Evolutionary conservation across 2,329 filamentous ascomycete species (phyloP).

Genomic region (Colletotrichum sansevieriae): DNA sequence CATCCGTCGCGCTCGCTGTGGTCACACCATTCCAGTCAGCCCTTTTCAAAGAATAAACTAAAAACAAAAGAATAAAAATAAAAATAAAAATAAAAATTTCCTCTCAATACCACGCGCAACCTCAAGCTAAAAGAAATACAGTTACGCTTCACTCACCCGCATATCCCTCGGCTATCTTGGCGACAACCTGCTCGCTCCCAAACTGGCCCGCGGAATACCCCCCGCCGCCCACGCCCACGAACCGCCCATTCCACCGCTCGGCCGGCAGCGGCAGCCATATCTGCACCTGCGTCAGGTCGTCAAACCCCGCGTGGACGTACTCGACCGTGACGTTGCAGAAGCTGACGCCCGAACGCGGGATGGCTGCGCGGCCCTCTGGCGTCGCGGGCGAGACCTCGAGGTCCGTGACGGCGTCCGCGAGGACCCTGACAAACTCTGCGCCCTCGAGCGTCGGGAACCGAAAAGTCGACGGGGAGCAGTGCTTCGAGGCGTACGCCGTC

Average conservation of each 20-base stretch:
- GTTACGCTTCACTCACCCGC: slow-evolving; percentile 21
- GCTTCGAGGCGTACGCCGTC: background rate
- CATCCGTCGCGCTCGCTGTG: slow-evolving; percentile 34
- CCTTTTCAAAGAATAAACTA: background rate
- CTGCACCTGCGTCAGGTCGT: slow-evolving; percentile 46
- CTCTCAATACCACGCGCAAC: background rate
- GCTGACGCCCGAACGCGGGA: slow-evolving; percentile 37
- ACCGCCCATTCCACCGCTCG: slow-evolving; percentile 48
- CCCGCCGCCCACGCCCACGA: slow-evolving; percentile 50
- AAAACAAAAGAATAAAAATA: background rate
- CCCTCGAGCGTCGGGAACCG: slow-evolving; percentile 22
- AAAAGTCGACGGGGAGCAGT: slow-evolving; percentile 21
- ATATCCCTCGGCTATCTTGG: slow-evolving; percentile 34
- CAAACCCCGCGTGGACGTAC: slow-evolving; percentile 46
- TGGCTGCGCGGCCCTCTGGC: slow-evolving; percentile 38
- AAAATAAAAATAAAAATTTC: too few species aligned
- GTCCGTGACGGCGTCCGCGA: slow-evolving; percentile 22
- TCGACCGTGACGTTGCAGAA: slow-evolving; percentile 47
- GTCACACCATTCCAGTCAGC: background rate
- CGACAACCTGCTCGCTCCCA: slow-evolving; percentile 33
- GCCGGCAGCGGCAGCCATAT: slow-evolving; percentile 46
- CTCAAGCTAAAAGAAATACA: background rate
- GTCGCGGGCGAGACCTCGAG: slow-evolving; percentile 19
- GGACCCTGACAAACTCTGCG: slow-evolving; percentile 23
- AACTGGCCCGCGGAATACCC: slow-evolving; percentile 47